Conservation (phyloP, 225 moss, liverwort and hornwort species). For the Neckera pumila region DNA sequence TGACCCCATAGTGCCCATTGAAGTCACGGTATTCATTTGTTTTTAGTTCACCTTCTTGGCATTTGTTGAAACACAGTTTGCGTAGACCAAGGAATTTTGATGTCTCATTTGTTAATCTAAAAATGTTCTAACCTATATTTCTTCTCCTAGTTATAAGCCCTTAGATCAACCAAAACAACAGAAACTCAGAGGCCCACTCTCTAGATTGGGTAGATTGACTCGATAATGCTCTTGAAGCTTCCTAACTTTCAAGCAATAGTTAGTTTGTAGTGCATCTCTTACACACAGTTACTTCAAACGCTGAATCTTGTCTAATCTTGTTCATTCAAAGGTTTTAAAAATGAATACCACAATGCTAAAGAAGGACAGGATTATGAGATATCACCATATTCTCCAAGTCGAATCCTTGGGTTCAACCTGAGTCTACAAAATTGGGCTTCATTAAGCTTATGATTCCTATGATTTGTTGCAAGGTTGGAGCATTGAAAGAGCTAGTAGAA, state of each 20-base stretch:
- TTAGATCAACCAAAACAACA: background rate
- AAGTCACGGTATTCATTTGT: background rate
- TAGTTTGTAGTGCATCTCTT: background rate
- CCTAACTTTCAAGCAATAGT: background rate
- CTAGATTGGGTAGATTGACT: background rate
- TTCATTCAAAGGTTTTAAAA: background rate
- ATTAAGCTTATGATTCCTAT: background rate
- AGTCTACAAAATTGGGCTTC: no score
- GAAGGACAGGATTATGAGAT: background rate
- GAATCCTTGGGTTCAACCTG: background rate
- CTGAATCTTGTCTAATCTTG: background rate
- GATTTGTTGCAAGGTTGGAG: background rate
- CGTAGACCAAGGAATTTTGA: background rate
- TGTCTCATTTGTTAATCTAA: background rate
- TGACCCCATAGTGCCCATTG: background rate
- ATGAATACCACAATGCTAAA: background rate
- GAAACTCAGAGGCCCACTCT: background rate
- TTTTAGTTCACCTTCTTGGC: no score
- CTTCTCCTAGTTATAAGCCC: background rate
- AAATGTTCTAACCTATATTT: background rate
- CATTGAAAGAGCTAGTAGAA: constrained; percentile 4
- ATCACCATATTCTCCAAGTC: background rate
- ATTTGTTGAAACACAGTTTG: background rate
- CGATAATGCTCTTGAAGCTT: background rate
- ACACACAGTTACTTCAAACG: background rate